Evolutionary conservation across 148 eudicot species (phyloP).

Genomic region (Euryodendron excelsum): DNA sequence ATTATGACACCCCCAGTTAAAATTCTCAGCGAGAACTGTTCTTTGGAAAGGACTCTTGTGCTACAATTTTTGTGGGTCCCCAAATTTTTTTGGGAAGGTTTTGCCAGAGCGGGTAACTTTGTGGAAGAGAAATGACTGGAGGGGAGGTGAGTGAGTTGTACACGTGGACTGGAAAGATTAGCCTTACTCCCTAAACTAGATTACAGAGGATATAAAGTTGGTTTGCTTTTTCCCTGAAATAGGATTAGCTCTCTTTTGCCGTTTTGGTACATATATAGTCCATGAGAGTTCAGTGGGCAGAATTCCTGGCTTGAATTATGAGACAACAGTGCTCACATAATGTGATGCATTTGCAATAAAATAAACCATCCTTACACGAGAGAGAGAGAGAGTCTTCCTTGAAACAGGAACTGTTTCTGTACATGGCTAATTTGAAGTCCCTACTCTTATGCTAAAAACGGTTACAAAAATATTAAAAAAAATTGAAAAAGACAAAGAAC

Average conservation of each 20-base stretch:
- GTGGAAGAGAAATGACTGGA: neutral
- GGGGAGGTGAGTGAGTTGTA: neutral
- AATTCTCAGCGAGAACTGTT: too few relatives aligned
- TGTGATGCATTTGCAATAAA: neutral
- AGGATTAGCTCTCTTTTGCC: constrained; percentile 21
- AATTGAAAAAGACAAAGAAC: too few relatives aligned
- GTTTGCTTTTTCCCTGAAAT: neutral
- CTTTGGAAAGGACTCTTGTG: too few relatives aligned
- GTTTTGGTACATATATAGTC: constrained; percentile 33
- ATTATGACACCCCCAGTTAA: too few relatives aligned
- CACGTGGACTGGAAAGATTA: neutral
- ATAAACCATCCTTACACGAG: neutral
- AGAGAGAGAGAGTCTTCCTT: constrained; percentile 11
- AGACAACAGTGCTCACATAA: constrained; percentile 17
- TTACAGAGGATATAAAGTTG: neutral
- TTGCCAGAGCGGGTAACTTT: too few relatives aligned
- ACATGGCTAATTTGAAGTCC: constrained; percentile 32
- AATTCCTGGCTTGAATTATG: constrained; percentile 39
- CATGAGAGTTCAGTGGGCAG: constrained; percentile 40
- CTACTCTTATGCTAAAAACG: constrained; percentile 33
- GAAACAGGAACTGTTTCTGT: too few relatives aligned
- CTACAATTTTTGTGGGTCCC: too few relatives aligned
- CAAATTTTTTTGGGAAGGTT: too few relatives aligned
- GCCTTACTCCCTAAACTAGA: neutral
- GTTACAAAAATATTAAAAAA: constrained; percentile 28